Evolutionary conservation across 495 filamentous ascomycete genomes (phyloP), one percentile per base, ranked within the genome.

Genomic region (Daldinia caldariorum): DNA sequence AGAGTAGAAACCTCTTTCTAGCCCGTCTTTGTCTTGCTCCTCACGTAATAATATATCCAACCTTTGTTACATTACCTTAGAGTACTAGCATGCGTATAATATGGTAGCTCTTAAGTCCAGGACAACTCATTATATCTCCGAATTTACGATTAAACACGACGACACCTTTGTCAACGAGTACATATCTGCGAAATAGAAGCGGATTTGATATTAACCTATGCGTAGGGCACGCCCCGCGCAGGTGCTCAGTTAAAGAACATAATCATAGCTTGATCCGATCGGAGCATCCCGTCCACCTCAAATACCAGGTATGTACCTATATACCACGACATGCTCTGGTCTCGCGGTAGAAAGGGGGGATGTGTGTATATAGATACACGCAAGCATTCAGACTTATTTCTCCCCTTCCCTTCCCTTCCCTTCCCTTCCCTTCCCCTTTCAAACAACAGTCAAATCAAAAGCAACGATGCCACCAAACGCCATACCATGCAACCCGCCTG

Each of bases 401-500:
- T 39, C 37, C 37, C 37, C 26, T 26, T 14, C 3, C 8, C 43
- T 35, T 5, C 1, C 34, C 37, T 3, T 26, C 12, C 3, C 8
- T 16, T 35, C 34, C 1, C 34, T 5, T 35, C 34, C 9, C 3
- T 14, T 18, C 16, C 39, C 6, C 12, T 47, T 47, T 4, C 49
- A 32, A 32, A 53, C 22, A 37, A 32, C 13, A 55, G 14, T 29
- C 8, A 18, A 20, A 6, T 16, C n/a, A 53, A 53, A 32, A 56
- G 16, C 53, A 56, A 56, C 6, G 6, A 35, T 10, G 13, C 53
- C 29, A 16, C 53, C 13, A 31, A 32, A 56, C 53, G 53, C 53
- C 53, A 32, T 37, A 20, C n/a, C 2, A 56, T 56, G 53, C 53
- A 56, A 37, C 50, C 51, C 53, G 32, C 29, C 31, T 12, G 29